phyloP scores from a whole-genome alignment of 2,329 filamentous ascomycete genomes.

The Colletotrichum sp. region DNA sequence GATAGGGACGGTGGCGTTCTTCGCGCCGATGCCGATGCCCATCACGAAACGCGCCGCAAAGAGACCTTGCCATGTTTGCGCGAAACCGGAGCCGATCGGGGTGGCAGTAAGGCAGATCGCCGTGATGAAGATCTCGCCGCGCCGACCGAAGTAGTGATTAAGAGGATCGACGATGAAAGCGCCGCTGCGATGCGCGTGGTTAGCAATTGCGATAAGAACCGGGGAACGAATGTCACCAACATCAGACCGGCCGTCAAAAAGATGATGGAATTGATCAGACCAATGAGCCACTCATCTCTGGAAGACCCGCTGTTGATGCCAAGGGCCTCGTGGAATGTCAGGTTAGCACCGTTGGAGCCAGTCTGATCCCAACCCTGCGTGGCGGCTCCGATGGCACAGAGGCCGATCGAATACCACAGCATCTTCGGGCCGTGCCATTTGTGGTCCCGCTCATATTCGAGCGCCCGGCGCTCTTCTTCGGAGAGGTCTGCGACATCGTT shows the following conservation, averaged over 20 bases:
- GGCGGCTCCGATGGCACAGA: slow-evolving; percentile 58
- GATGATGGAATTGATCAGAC: slow-evolving; percentile 56
- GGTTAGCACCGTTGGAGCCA: slow-evolving; percentile 66
- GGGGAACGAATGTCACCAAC: background rate
- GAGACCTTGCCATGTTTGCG: slow-evolving; percentile 70
- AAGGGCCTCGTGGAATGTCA: slow-evolving; percentile 59
- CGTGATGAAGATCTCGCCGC: slow-evolving; percentile 70
- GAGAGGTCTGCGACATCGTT: slow-evolving; percentile 30
- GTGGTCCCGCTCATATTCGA: slow-evolving; percentile 55
- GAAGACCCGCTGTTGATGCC: slow-evolving; percentile 41
- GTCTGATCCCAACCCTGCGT: slow-evolving; percentile 71
- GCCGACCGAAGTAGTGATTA: slow-evolving; percentile 68
- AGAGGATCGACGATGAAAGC: slow-evolving; percentile 73
- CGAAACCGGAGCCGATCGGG: slow-evolving; percentile 62
- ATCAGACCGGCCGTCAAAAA: slow-evolving; percentile 28
- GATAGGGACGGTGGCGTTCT: slow-evolving; percentile 70
- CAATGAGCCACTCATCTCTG: slow-evolving; percentile 57
- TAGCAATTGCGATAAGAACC: background rate
- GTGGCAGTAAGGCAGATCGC: slow-evolving; percentile 64
- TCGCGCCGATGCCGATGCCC: slow-evolving; percentile 73
- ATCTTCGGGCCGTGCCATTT: slow-evolving; percentile 59
- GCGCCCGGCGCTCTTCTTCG: slow-evolving; percentile 36
- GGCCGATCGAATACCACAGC: slow-evolving; percentile 49
- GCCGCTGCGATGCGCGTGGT: slow-evolving; percentile 38
- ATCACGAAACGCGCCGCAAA: slow-evolving; percentile 70